Evolutionary conservation across 495 filamentous ascomycete genomes (phyloP).

Genomic region (Penicillium mononematosum): DNA sequence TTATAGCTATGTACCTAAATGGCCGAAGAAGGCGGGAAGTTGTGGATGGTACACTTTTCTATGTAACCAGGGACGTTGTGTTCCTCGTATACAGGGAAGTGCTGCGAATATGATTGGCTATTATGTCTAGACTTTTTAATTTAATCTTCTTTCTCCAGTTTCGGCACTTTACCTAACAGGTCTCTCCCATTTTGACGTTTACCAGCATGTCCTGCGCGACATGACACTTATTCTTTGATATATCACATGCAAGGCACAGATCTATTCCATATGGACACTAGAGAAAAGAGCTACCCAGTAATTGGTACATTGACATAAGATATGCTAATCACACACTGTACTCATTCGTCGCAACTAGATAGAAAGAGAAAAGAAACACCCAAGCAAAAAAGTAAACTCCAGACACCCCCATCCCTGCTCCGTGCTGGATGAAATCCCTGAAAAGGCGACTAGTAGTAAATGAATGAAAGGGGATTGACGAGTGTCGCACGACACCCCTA

Average conservation of each 20-base stretch:
- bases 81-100: background rate
- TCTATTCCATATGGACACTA: background rate
- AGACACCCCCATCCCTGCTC: constrained; percentile 31
- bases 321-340: constrained; percentile 12
- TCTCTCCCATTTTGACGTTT: background rate
- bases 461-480: constrained; percentile 1
- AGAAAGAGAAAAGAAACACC: constrained; percentile 10
- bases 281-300: background rate
- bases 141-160: background rate
- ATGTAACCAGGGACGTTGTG: background rate
- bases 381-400: constrained; percentile 30
- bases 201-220: background rate
- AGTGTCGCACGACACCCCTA: background rate
- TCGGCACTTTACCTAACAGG: background rate
- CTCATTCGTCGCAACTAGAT: constrained; percentile 12
- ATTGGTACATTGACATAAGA: constrained; percentile 3
- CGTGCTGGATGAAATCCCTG: constrained; percentile 35
- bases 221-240: background rate
- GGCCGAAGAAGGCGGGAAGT: too few species aligned
- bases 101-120: background rate
- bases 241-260: background rate
- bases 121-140: background rate
- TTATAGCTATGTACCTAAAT: too few species aligned
- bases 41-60: too few species aligned
- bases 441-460: constrained; percentile 11